Percentiles rank a stretch among this genome's conserved stretches.
These are phyloP conservation scores for Anisodus tanguticus DNA, from an alignment of 257 asterid species.

Conservation along the genomic window DNA sequence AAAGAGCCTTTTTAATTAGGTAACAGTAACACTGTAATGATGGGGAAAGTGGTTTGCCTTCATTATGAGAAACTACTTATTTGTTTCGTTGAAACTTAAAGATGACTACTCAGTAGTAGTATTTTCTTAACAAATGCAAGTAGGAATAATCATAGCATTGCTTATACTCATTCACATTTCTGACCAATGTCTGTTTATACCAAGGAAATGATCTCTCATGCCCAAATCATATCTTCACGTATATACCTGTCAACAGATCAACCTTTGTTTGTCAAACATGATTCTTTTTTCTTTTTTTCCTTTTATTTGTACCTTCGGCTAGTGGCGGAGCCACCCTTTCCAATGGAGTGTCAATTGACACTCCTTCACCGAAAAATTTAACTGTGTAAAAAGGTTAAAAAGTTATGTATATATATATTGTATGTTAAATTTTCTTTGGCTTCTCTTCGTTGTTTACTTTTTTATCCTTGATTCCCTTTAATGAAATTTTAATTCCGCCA, in stretches of 20 bases:
- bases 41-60: neutral
- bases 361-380: too few species aligned
- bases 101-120: neutral
- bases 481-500: neutral
- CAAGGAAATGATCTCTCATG: neutral
- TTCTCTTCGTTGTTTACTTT: neutral
- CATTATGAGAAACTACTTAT: neutral
- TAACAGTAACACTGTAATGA: neutral
- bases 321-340: too few species aligned
- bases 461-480: neutral
- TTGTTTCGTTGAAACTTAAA: slow-evolving; percentile 6
- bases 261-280: neutral
- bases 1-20: neutral
- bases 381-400: too few species aligned
- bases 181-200: neutral
- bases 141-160: neutral
- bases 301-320: too few species aligned
- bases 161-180: neutral
- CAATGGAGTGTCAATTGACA: too few species aligned
- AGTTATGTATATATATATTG: neutral
- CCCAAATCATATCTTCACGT: neutral
- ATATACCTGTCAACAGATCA: neutral
- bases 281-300: neutral
- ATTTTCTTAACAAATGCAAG: neutral
- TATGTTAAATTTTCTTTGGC: neutral